Percentiles rank a stretch among this genome's conserved stretches.
phyloP scores from a whole-genome alignment of 2,329 filamentous ascomycete genomes.

The Aureobasidium sp. region DNA sequence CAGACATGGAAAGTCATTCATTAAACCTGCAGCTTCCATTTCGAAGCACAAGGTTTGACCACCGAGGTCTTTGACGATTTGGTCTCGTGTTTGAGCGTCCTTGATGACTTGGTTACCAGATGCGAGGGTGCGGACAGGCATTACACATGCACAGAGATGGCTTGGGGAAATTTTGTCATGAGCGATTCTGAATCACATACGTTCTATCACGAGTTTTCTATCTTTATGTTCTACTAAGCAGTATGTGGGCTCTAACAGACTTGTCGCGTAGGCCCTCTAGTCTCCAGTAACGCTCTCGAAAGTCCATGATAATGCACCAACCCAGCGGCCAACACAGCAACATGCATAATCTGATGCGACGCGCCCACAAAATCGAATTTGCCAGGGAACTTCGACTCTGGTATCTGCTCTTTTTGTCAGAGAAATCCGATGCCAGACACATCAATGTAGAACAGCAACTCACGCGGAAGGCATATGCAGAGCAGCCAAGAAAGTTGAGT shows the following conservation, averaged over 20 bases:
- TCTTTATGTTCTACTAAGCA: too few species aligned
- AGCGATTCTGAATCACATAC: too few species aligned
- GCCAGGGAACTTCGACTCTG: constrained; percentile 16
- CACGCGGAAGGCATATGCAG: constrained; percentile 18
- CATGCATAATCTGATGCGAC: constrained; percentile 21
- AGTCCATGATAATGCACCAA: constrained; percentile 19
- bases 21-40: constrained; percentile 19
- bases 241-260: neutral
- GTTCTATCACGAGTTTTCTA: too few species aligned
- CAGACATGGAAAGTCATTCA: constrained; percentile 21
- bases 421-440: neutral
- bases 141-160: too few species aligned
- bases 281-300: constrained; percentile 5
- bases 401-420: constrained; percentile 8
- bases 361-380: constrained; percentile 20
- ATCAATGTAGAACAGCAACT: neutral
- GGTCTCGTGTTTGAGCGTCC: constrained; percentile 22
- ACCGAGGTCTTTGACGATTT: constrained; percentile 21
- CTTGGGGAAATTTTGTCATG: too few species aligned
- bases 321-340: constrained; percentile 18
- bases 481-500: constrained; percentile 17
- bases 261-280: neutral
- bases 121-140: constrained; percentile 18
- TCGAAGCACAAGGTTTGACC: constrained; percentile 19
- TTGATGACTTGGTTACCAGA: constrained; percentile 24